A percentile compares a stretch with the other conserved stretches of the same genome.
phyloP scores from a whole-genome alignment of 108 stramenopile genomes.

The Skeletonema potamos region DNA sequence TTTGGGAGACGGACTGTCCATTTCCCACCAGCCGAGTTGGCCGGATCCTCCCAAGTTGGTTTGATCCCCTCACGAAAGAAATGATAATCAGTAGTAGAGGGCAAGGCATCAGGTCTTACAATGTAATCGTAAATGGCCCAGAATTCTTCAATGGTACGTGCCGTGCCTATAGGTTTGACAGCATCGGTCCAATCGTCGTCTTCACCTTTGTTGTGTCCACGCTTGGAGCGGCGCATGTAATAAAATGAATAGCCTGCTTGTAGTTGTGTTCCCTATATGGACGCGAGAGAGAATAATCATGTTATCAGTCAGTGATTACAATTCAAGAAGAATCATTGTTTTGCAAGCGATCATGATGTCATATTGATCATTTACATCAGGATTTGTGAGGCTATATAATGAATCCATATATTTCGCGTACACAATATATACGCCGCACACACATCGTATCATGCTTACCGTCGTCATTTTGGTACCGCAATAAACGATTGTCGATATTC shows the following conservation, averaged over 20 bases:
- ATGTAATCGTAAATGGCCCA: conserved; percentile 91
- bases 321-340: neutral
- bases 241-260: conserved; percentile 61
- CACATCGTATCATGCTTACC: neutral
- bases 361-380: too few relatives aligned
- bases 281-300: neutral
- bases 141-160: conserved; percentile 92
- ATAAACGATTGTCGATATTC: neutral
- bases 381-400: neutral
- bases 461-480: neutral
- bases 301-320: neutral
- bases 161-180: conserved; percentile 85
- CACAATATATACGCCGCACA: too few relatives aligned
- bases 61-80: conserved; percentile 95
- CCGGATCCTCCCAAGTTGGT: conserved; percentile 96
- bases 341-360: neutral
- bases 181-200: conserved; percentile 43
- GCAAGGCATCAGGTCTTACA: conserved; percentile 78
- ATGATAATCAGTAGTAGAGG: conserved; percentile 87
- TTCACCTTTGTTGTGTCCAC: conserved; percentile 20
- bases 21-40: conserved; percentile 90
- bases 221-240: conserved; percentile 77
- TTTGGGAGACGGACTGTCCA: conserved; percentile 89
- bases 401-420: neutral
- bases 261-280: conserved; percentile 29